Base-by-base conservation (phyloP, 2,329 filamentous ascomycete species). In the Pseudogymnoascus sp. region DNA sequence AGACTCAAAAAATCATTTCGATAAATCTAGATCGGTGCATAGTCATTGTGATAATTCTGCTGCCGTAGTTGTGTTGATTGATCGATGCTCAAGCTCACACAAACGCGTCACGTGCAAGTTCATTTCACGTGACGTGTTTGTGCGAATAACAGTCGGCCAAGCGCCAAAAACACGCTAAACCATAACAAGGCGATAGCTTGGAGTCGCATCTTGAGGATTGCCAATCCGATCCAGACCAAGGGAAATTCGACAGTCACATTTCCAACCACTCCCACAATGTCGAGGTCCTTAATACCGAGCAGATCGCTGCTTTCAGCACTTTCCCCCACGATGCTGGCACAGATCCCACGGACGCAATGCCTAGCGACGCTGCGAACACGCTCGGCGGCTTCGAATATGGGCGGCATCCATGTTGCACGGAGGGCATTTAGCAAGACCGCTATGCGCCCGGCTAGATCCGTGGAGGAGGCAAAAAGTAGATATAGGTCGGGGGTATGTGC, bases 401-500 rank as follows among this genome's bases (percentile, higher is more conserved):
- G 57, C 57, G 37, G 57, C 35, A 9, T 38, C 11, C 37, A 58
- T 25, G 57, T n/a, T 53, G 47, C 47, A 53, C 28, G 37, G 33
- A 64, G 63, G 43, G 22, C 58, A 33, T 68, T 68, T 60, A 64
- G 62, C 50, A 62, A 61, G 8, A 62, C 63, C 5, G 11, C 57
- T 12, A 22, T 61, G n/a, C 60, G 64, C n/a, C 9, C 57, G 8
- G 71, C 71, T 47, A 71, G 71, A 39, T 71, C 71, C 0, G 69
- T 72, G 2, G 63, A 72, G 62, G 71, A 73, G 59, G 66, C 68
- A 47, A 63, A 64, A 25, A 69, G 67, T 12, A 62, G 68, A 41
- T 70, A 72, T 61, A 63, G 63, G 33, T 71, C 68, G 35, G 70
- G 70, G 12, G 69, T 71, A 68, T 25, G 66, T 65, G 14, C 47